Percentiles rank a stretch among this genome's conserved stretches.
Evolutionary conservation across 1,284 basidiomycete genomes (phyloP).

Genomic region (Boletus albobrunnescens): DNA sequence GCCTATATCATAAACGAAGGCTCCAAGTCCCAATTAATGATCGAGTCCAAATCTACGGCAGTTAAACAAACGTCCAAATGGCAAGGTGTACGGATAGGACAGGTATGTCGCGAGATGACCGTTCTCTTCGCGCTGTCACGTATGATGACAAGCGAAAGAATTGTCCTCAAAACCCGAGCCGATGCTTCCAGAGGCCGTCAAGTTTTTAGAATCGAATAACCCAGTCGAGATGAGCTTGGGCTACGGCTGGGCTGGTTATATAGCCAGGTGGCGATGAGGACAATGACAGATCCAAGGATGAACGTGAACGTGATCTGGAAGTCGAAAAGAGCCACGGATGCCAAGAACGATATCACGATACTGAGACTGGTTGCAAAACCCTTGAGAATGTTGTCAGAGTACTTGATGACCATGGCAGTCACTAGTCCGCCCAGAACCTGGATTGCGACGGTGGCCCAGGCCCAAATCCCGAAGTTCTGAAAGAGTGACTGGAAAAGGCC

Average conservation of each 20-base stretch:
- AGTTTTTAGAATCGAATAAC: constrained; percentile 30
- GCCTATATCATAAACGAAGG: constrained; percentile 22
- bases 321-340: constrained; percentile 83
- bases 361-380: constrained; percentile 92
- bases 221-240: constrained; percentile 23
- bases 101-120: constrained; percentile 14
- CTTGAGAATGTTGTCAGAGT: constrained; percentile 87
- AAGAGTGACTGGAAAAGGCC: constrained; percentile 50
- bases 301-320: constrained; percentile 86
- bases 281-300: constrained; percentile 75
- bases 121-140: constrained; percentile 6
- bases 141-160: constrained; percentile 4
- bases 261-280: constrained; percentile 84
- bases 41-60: constrained; percentile 30
- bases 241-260: constrained; percentile 69
- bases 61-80: constrained; percentile 20
- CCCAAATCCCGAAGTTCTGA: constrained; percentile 82
- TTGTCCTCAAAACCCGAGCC: not conserved
- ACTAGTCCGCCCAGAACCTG: constrained; percentile 90
- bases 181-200: constrained; percentile 14
- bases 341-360: constrained; percentile 91
- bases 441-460: constrained; percentile 84
- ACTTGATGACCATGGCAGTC: constrained; percentile 85
- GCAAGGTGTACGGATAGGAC: constrained; percentile 12
- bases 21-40: constrained; percentile 20